Evolutionary conservation across 441 rosid species (phyloP).

Genomic region (Gossypium davidsonii): DNA sequence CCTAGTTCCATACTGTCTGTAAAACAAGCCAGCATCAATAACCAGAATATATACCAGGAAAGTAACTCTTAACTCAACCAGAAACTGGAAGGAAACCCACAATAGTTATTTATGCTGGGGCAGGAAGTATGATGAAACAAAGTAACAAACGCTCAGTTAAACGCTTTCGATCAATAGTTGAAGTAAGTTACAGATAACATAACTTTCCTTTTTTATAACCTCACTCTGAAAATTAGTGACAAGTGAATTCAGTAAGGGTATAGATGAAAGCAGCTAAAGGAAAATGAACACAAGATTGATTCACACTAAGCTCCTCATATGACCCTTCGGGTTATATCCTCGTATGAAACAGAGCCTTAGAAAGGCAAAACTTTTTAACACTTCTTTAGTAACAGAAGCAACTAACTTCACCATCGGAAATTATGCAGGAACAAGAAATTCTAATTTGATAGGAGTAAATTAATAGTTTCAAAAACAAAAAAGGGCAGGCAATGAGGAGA

Average conservation of each 20-base stretch:
- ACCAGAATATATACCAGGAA: not conserved
- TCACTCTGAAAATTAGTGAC: not conserved
- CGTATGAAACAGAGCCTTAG: not conserved
- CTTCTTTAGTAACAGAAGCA: not conserved
- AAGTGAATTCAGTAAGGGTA: not conserved
- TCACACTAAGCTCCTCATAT: not conserved
- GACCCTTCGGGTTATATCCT: not conserved
- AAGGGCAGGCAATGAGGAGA: not conserved
- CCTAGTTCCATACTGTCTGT: constrained; percentile 85
- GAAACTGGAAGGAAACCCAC: not conserved
- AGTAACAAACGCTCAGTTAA: not conserved
- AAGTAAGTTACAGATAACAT: not conserved
- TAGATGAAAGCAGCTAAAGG: not conserved
- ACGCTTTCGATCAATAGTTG: not conserved
- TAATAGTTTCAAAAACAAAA: not conserved
- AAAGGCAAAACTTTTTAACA: not conserved
- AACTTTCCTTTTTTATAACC: not conserved
- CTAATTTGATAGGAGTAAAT: not conserved
- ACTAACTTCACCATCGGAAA: not conserved
- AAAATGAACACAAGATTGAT: not conserved
- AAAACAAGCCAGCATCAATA: constrained; percentile 23
- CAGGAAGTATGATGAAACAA: not conserved
- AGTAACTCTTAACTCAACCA: not conserved
- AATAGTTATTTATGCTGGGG: not conserved
- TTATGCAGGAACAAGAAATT: not conserved